Evolutionary conservation across 441 rosid species (phyloP).

Genomic region (Adansonia madagascariensis): DNA sequence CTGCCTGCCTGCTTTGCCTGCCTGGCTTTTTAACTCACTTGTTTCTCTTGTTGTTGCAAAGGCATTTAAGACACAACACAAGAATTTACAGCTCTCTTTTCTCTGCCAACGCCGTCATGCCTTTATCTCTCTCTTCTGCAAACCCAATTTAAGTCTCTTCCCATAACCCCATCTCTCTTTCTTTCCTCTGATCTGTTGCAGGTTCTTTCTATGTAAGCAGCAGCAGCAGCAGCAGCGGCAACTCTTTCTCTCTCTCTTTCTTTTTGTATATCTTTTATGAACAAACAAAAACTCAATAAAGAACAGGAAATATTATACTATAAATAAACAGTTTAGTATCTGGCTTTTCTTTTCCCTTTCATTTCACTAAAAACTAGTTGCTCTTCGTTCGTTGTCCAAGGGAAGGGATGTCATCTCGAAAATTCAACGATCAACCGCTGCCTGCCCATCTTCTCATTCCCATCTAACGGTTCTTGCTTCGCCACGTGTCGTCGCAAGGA

Average conservation of each 20-base stretch:
- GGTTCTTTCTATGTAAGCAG: slow-evolving; percentile 19
- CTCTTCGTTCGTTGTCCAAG: background rate
- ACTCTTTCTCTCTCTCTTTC: background rate
- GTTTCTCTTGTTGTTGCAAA: slow-evolving; percentile 6
- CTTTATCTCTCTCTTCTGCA: slow-evolving; percentile 38
- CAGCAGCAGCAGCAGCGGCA: background rate
- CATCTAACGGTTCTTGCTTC: background rate
- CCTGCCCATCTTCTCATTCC: background rate
- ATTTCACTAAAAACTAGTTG: background rate
- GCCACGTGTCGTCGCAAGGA: background rate
- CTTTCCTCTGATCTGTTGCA: slow-evolving; percentile 38
- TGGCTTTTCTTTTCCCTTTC: background rate
- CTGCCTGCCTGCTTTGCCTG: background rate
- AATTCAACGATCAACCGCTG: background rate
- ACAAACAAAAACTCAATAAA: background rate
- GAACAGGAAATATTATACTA: background rate
- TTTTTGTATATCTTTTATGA: background rate
- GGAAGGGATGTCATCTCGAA: background rate
- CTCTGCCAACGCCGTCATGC: slow-evolving; percentile 58
- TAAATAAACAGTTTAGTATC: background rate
- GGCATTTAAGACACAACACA: slow-evolving; percentile 36
- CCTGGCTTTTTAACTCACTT: background rate
- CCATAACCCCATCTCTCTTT: slow-evolving; percentile 37
- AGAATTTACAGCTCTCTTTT: slow-evolving; percentile 38
- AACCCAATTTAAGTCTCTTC: slow-evolving; percentile 33